phyloP scores from a whole-genome alignment of 805 yeast species.

The Wickerhamiella occidentalis region DNA sequence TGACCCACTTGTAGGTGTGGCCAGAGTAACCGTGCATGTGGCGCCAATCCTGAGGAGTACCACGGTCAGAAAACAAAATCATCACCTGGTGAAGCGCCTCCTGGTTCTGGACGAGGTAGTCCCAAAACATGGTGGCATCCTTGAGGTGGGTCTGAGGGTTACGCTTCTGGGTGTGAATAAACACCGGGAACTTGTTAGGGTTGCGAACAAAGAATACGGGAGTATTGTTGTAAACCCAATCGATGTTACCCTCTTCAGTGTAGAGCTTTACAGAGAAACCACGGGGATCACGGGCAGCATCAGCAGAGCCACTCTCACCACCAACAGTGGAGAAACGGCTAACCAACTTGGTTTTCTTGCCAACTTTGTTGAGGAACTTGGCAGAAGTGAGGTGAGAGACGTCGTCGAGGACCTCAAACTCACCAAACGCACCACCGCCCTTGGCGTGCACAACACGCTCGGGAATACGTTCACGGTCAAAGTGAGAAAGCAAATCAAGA shows the following conservation, averaged over 20 bases:
- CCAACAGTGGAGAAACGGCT: slow-evolving; percentile 56
- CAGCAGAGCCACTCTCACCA: slow-evolving; percentile 57
- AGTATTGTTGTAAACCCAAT: slow-evolving; percentile 65
- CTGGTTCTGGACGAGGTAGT: slow-evolving; percentile 42
- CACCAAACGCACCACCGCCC: slow-evolving; percentile 53
- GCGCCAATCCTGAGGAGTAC: slow-evolving; percentile 44
- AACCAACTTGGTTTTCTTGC: slow-evolving; percentile 63
- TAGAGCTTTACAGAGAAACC: slow-evolving; percentile 55
- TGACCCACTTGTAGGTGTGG: slow-evolving; percentile 48
- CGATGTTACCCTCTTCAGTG: slow-evolving; percentile 57
- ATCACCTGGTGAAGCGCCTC: slow-evolving; percentile 48
- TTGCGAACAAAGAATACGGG: slow-evolving; percentile 56
- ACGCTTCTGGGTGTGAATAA: slow-evolving; percentile 60
- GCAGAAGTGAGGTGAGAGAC: slow-evolving; percentile 38
- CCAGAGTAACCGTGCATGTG: slow-evolving; percentile 54
- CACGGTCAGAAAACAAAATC: slow-evolving; percentile 48
- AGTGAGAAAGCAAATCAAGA: slow-evolving; percentile 45
- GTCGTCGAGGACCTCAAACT: slow-evolving; percentile 48
- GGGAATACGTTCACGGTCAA: slow-evolving; percentile 53
- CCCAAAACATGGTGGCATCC: slow-evolving; percentile 49
- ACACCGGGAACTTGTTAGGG: slow-evolving; percentile 51
- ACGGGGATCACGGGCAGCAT: slow-evolving; percentile 56
- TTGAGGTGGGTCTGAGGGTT: slow-evolving; percentile 50
- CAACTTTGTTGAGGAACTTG: slow-evolving; percentile 52
- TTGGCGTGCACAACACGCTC: slow-evolving; percentile 60